Evolutionary conservation across 148 eudicot species (phyloP).

Genomic region (Cornus controversa): DNA sequence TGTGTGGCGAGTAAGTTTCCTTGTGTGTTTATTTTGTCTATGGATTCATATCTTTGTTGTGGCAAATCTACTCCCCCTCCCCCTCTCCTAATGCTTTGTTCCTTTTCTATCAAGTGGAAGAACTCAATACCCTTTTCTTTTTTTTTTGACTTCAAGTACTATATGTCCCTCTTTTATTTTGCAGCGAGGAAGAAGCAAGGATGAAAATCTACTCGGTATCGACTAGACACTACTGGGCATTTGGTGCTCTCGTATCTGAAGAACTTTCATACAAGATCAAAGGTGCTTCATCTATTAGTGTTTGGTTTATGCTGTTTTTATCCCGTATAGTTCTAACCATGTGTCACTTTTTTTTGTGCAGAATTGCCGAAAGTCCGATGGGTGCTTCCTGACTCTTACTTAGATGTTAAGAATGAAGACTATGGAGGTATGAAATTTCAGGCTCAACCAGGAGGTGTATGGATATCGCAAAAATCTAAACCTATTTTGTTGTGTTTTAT

Average conservation of each 20-base stretch:
- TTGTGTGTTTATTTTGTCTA: too few relatives aligned
- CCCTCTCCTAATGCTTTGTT: background rate
- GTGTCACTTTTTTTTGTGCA: slow-evolving; percentile 14
- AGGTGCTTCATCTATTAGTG: slow-evolving; percentile 23
- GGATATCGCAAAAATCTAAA: background rate
- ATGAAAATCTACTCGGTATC: slow-evolving; percentile 60
- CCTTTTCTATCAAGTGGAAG: background rate
- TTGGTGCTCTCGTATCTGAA: slow-evolving; percentile 52
- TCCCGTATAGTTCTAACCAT: background rate
- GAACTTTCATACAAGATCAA: slow-evolving; percentile 50
- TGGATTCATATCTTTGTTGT: too few relatives aligned
- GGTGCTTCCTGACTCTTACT: slow-evolving; percentile 75
- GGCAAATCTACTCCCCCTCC: too few relatives aligned
- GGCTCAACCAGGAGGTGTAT: background rate
- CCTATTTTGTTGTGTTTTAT: background rate
- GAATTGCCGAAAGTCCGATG: slow-evolving; percentile 54
- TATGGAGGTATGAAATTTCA: slow-evolving; percentile 45
- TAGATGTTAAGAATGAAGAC: slow-evolving; percentile 61
- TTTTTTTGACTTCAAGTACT: background rate
- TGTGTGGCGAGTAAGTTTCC: too few relatives aligned
- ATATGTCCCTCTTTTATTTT: background rate
- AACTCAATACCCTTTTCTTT: too few relatives aligned
- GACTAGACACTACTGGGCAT: slow-evolving; percentile 49
- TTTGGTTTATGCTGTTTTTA: background rate
- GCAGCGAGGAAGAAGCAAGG: slow-evolving; percentile 51